Evolutionary conservation across 176 grass and related monocot genomes (phyloP), one percentile per base, ranked within the genome.

Genomic region (Chrysopogon serrulatus): DNA sequence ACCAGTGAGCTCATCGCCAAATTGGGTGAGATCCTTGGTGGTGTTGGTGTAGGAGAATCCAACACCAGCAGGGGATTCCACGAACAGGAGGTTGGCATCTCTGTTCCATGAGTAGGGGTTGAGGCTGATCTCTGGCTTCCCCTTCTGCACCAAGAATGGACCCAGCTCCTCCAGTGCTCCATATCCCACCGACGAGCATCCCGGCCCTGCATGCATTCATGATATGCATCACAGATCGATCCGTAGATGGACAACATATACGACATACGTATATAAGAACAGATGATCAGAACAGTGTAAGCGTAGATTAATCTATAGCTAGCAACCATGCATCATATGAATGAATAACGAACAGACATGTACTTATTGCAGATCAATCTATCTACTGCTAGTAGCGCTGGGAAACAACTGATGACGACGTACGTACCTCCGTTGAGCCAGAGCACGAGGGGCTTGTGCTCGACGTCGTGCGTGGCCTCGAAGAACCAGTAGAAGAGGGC

Each of bases 401-500:
- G 9, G 23, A 4, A 18, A 18, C 16, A 2, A 35, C 2, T 17
- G 21, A n/a, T n/a, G n/a, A n/a, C n/a, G n/a, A 35, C 16, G 32
- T 11, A 11, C 2, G 2, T 49, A 53, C 72, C 91, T 88, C 91
- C 91, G 78, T 93, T 93, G 26, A 93, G 45, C 91, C 91, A 93
- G 4, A 94, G 89, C 23, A 97, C 44, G 30, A 97, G 79, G 2
- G 94, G 94, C 85, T 92, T 94, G 19, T 47, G 84, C 81, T 42
- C 42, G 11, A 80, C 88, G 49, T 92, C 87, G 19, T 61, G n/a
- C 2, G 78, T 71, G 53, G 91, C 94, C 87, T 97, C 94, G 54
- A 94, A 90, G 79, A 97, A 91, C 94, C 94, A 97, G 84, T 97
- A 97, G 84, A 97, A 97, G 71, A 94, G 94, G 0, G 91, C 91